These are phyloP conservation scores for Leccinum subgranulosum DNA, from an alignment of 768 basidiomycete genomes.

Conservation along the genomic window DNA sequence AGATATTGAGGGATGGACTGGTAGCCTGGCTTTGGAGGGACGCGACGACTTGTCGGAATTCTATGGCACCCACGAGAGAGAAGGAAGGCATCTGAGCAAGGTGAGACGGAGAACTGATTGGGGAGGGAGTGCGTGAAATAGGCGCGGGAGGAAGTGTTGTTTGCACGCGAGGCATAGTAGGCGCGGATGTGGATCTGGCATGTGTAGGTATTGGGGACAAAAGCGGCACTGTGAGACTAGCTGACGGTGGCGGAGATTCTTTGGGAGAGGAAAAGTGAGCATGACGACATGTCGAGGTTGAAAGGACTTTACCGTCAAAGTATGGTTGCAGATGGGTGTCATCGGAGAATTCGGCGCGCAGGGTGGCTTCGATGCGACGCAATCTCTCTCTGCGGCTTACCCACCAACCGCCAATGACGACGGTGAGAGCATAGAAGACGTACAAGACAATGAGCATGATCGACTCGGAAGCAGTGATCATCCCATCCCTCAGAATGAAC, in stretches of 20 bases:
- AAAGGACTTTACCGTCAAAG: conserved; percentile 55
- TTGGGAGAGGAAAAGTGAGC: not conserved
- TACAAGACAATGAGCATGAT: conserved; percentile 70
- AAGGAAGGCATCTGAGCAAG: conserved; percentile 70
- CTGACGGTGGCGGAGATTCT: conserved; percentile 10
- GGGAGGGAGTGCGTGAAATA: conserved; percentile 48
- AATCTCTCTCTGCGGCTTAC: conserved; percentile 50
- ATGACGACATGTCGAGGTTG: not conserved
- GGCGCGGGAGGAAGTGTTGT: conserved; percentile 42
- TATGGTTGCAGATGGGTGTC: conserved; percentile 51
- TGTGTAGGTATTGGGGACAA: conserved; percentile 35
- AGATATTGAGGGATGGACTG: conserved; percentile 53
- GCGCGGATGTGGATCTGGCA: conserved; percentile 37
- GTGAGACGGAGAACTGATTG: conserved; percentile 36
- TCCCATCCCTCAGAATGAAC: conserved; percentile 71
- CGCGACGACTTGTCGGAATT: conserved; percentile 90
- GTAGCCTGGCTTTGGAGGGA: conserved; percentile 72
- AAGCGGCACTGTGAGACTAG: conserved; percentile 16
- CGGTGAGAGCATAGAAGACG: conserved; percentile 68
- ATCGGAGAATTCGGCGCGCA: conserved; percentile 56
- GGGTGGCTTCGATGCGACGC: conserved; percentile 46
- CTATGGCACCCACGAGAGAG: conserved; percentile 91
- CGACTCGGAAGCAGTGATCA: conserved; percentile 70
- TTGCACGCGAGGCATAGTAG: conserved; percentile 37
- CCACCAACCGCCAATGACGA: conserved; percentile 80